phyloP scores from a whole-genome alignment of 208 protist genomes.

The Wallacemonas collosoma region DNA sequence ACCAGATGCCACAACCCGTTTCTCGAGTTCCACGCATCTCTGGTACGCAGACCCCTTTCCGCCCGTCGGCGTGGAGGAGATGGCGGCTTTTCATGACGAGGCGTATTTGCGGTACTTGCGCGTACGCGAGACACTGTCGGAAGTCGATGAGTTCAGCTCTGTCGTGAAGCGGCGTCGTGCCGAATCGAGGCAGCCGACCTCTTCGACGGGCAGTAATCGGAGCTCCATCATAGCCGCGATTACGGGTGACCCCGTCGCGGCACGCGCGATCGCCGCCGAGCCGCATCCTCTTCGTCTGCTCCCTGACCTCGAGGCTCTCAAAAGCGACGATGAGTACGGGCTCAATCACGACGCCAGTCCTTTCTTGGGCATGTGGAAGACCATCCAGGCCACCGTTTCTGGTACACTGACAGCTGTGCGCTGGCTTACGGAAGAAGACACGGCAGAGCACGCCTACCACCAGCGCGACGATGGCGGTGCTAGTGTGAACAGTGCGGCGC shows the following conservation, averaged over 20 bases:
- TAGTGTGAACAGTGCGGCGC: no score
- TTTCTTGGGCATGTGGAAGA: conserved; percentile 52
- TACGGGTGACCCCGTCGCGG: not conserved
- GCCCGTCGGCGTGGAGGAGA: conserved; percentile 40
- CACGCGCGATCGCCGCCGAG: conserved; percentile 3
- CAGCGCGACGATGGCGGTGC: not conserved
- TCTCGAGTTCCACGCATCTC: conserved; percentile 23
- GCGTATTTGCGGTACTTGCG: conserved; percentile 43
- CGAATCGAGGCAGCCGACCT: conserved; percentile 23
- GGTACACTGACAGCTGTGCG: conserved; percentile 46
- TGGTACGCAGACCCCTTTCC: conserved; percentile 33
- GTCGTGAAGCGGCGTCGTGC: conserved; percentile 18
- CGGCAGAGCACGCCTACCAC: not conserved
- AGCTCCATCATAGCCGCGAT: conserved; percentile 15
- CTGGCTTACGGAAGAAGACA: conserved; percentile 21
- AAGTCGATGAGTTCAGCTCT: conserved; percentile 36
- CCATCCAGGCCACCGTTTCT: conserved; percentile 38
- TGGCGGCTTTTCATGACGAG: conserved; percentile 38
- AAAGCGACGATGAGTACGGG: conserved; percentile 32
- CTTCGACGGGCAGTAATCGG: not conserved
- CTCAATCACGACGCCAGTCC: conserved; percentile 34
- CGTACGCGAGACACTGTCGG: conserved; percentile 43
- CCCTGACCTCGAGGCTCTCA: conserved; percentile 32
- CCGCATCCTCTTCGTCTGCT: conserved; percentile 14
- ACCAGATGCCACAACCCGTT: not conserved